Percentiles rank a stretch among this genome's conserved stretches.
Conservation (phyloP, 768 basidiomycete genomes). For the Boletus rex-veris region DNA sequence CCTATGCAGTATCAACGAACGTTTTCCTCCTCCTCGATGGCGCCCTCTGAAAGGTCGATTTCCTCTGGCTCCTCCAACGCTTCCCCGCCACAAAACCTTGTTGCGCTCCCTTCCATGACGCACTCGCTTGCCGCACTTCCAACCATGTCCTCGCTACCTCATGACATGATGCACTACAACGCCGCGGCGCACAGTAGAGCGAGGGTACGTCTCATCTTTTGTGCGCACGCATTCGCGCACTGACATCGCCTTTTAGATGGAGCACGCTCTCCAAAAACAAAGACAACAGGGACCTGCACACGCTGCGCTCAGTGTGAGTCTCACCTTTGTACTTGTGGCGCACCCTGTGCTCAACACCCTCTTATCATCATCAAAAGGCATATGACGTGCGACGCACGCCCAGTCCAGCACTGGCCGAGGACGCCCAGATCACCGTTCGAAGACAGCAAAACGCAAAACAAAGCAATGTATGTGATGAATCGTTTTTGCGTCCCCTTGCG, state of each 20-base stretch:
- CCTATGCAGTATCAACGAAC: slow-evolving; percentile 33
- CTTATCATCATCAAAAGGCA: slow-evolving; percentile 11
- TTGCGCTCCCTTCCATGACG: slow-evolving; percentile 31
- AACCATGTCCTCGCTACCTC: slow-evolving; percentile 29
- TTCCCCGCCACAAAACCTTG: slow-evolving; percentile 29
- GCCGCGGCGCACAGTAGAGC: slow-evolving; percentile 29
- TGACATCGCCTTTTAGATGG: slow-evolving; percentile 27
- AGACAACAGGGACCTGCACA: slow-evolving; percentile 26
- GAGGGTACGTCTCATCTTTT: slow-evolving; percentile 16
- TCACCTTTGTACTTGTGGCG: slow-evolving; percentile 1
- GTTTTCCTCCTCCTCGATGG: slow-evolving; percentile 32
- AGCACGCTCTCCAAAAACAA: slow-evolving; percentile 30
- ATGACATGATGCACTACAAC: slow-evolving; percentile 33
- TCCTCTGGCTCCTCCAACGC: slow-evolving; percentile 32
- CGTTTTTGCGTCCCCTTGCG: background rate
- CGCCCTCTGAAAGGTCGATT: slow-evolving; percentile 30
- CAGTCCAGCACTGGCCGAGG: slow-evolving; percentile 31
- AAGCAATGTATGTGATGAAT: slow-evolving; percentile 8
- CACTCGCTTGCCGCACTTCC: slow-evolving; percentile 32
- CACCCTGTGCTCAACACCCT: background rate
- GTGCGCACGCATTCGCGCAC: background rate
- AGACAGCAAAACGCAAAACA: slow-evolving; percentile 28
- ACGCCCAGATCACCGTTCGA: slow-evolving; percentile 31
- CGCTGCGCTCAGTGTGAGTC: slow-evolving; percentile 25
- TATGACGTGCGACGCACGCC: slow-evolving; percentile 31